A percentile compares a stretch with the other conserved stretches of the same genome.
These are phyloP conservation scores for Entoloma clypeatum DNA, from an alignment of 1,284 basidiomycete species.

Conservation along the genomic window DNA sequence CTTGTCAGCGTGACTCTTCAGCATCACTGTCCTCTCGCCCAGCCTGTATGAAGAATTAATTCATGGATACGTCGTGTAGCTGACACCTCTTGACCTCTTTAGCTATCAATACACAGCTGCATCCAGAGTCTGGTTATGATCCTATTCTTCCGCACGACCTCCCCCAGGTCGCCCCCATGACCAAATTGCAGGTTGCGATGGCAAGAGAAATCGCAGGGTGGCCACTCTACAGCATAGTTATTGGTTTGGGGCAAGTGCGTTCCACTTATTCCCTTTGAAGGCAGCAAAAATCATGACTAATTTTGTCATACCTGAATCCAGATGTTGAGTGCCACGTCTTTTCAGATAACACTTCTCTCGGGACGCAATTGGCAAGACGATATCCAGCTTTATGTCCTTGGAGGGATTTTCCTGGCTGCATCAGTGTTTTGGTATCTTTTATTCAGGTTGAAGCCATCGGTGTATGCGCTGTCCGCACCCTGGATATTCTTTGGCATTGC, in stretches of 20 bases:
- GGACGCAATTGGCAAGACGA: conserved; percentile 81
- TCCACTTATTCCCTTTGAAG: conserved; percentile 5
- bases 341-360: conserved; percentile 87
- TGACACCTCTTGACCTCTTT: conserved; percentile 21
- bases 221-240: conserved; percentile 88
- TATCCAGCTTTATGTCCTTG: conserved; percentile 85
- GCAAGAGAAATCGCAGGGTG: conserved; percentile 74
- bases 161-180: conserved; percentile 66
- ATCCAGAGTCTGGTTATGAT: conserved; percentile 47
- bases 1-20: conserved; percentile 78
- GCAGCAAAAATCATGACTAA: conserved; percentile 7
- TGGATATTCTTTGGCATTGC: conserved; percentile 89
- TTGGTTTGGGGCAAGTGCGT: conserved; percentile 76
- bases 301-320: conserved; percentile 29
- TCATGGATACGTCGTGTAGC: not conserved
- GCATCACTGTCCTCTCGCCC: conserved; percentile 73
- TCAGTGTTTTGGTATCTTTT: conserved; percentile 88
- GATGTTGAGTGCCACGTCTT: conserved; percentile 87
- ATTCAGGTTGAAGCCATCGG: conserved; percentile 84
- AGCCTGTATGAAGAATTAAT: conserved; percentile 43
- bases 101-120: conserved; percentile 58
- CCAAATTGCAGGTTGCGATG: conserved; percentile 76
- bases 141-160: conserved; percentile 51
- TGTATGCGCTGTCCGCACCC: conserved; percentile 80
- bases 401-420: conserved; percentile 80